Conservation (phyloP, 345 rosid species). For the Odontarrhena argentea region DNA sequence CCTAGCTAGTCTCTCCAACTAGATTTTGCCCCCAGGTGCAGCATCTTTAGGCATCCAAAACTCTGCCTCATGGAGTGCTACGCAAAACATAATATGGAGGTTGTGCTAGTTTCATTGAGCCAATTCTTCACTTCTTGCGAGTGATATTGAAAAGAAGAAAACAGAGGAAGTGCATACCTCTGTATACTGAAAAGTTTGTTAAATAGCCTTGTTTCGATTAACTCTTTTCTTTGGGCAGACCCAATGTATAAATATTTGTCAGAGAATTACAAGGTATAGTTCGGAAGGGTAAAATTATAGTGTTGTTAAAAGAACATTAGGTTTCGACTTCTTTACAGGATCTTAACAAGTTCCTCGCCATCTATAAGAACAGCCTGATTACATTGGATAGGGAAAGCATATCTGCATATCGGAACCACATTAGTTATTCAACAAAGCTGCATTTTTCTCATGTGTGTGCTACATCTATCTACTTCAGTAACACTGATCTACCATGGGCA, state of each 20-base stretch:
- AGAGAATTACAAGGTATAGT: neutral
- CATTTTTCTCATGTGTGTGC: too few species aligned
- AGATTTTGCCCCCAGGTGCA: slow-evolving; percentile 60
- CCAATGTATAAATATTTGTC: slow-evolving; percentile 32
- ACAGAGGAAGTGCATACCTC: slow-evolving; percentile 47
- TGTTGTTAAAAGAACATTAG: slow-evolving; percentile 50
- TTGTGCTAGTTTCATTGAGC: slow-evolving; percentile 63
- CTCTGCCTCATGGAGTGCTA: neutral
- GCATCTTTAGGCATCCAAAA: slow-evolving; percentile 53
- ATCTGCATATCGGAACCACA: too few species aligned
- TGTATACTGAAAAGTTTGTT: slow-evolving; percentile 63
- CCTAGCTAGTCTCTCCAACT: slow-evolving; percentile 73
- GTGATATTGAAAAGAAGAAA: slow-evolving; percentile 43
- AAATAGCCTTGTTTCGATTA: slow-evolving; percentile 79
- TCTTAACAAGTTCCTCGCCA: slow-evolving; percentile 71
- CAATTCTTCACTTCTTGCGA: slow-evolving; percentile 76
- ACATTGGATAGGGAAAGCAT: too few species aligned
- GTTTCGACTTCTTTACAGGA: slow-evolving; percentile 65
- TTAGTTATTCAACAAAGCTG: too few species aligned
- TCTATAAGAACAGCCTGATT: slow-evolving; percentile 48
- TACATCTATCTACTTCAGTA: too few species aligned
- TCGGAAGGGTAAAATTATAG: neutral
- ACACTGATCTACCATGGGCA: too few species aligned
- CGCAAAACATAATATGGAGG: slow-evolving; percentile 47
- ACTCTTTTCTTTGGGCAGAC: slow-evolving; percentile 53